Evolutionary conservation across 305 asterid species (phyloP).

Genomic region (Fraxinus albicans): DNA sequence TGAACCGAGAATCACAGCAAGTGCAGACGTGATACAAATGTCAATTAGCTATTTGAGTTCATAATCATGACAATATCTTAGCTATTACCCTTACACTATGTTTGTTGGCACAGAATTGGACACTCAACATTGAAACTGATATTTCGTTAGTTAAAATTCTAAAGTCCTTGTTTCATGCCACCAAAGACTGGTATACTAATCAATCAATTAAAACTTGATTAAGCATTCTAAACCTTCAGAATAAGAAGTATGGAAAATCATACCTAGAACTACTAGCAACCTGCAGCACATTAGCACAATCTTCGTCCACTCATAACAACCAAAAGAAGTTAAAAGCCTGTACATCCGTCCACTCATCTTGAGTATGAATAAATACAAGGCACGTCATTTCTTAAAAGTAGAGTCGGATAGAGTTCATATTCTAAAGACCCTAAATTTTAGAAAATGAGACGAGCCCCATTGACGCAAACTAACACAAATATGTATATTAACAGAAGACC

Average conservation of each 20-base stretch:
- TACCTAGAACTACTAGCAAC: not conserved
- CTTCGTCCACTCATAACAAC: not conserved
- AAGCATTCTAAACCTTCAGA: not conserved
- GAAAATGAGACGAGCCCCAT: not conserved
- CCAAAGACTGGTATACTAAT: not conserved
- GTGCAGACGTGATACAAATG: not conserved
- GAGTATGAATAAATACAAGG: not conserved
- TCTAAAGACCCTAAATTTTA: not conserved
- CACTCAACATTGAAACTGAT: not conserved
- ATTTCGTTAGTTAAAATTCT: not conserved
- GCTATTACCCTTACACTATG: not conserved
- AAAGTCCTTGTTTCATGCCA: not conserved
- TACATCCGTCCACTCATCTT: not conserved
- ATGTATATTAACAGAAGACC: not conserved
- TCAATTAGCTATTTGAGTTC: not conserved
- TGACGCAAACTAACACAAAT: not conserved
- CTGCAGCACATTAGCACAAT: not conserved
- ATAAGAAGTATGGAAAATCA: not conserved
- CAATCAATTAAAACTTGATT: not conserved
- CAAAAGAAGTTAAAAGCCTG: not conserved
- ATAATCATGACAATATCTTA: not conserved
- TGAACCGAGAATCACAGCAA: not conserved
- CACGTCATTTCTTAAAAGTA: not conserved
- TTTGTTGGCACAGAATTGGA: not conserved
- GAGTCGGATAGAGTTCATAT: not conserved